Evolutionary conservation across 225 moss, liverwort and hornwort species (phyloP), one percentile per base, ranked within the genome.

Genomic region (Sphagnum tenellum): DNA sequence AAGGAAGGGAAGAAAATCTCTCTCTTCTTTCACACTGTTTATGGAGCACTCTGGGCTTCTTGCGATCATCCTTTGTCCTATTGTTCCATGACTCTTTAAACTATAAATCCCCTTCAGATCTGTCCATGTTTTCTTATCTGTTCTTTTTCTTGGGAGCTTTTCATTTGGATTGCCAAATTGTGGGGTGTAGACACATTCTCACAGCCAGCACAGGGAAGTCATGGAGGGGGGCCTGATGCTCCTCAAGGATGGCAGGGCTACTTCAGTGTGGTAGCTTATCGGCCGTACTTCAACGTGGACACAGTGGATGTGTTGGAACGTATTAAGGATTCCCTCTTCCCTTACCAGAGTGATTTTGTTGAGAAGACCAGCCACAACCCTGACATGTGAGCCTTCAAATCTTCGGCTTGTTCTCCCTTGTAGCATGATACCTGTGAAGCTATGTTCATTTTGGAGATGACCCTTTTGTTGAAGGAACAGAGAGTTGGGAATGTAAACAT

Each of bases 361-460:
- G 98, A 99, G 81, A 99, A 99, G 68, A 99, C 98, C 61, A 93
- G 98, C 64, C 90, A 90, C 64, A 99, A 93, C 74, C 98, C 98
- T 72, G 98, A 99, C 81, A 99, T 99, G 93, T 93, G 70, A 72
- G 87, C 47, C 47, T 57, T 29, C 29, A 29, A 0, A 29, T 29
- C 29, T 0, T 29, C 29, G 0, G 29, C 29, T 29, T 29, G 29
- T 29, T 29, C 29, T 29, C 29, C 29, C 29, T 29, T 29, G 29
- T 29, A 29, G 29, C 29, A 29, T 29, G 29, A 29, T 29, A 29
- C 29, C 29, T 29, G 29, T 29, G 29, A 29, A 29, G 29, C 29
- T 29, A 29, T 29, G 29, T 29, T 29, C 29, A 29, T 29, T 29
- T 29, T 29, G 29, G 29, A 29, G 29, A 29, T 29, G 29, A 29